phyloP scores from a whole-genome alignment of 176 grass and related monocot genomes.

The Areca catechu region DNA sequence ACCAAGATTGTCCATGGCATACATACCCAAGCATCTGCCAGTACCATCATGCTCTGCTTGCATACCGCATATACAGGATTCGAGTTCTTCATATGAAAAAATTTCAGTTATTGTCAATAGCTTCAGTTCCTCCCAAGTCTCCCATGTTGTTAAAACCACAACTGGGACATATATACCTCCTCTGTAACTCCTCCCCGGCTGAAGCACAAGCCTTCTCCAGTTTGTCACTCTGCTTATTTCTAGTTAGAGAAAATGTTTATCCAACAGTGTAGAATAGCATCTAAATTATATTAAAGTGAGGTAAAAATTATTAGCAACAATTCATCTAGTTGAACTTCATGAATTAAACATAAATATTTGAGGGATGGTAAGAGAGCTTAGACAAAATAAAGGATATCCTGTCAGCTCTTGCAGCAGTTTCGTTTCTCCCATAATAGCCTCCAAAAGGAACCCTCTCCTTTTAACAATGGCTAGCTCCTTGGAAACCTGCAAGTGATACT shows the following conservation, averaged over 20 bases:
- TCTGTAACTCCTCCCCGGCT: slow-evolving; percentile 53
- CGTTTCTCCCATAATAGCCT: slow-evolving; percentile 50
- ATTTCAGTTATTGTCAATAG: too few species aligned
- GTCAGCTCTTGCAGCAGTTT: slow-evolving; percentile 50
- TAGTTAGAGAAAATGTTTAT: slow-evolving; percentile 42
- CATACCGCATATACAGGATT: too few species aligned
- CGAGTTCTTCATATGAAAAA: too few species aligned
- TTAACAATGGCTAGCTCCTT: slow-evolving; percentile 41
- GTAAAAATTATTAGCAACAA: too few species aligned
- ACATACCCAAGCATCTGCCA: too few species aligned
- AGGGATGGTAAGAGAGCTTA: background rate
- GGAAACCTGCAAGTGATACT: slow-evolving; percentile 29
- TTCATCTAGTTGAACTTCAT: too few species aligned
- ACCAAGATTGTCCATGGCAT: too few species aligned
- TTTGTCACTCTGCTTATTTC: slow-evolving; percentile 44
- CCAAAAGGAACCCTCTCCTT: slow-evolving; percentile 52
- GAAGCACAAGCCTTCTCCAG: slow-evolving; percentile 44
- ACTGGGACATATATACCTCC: slow-evolving; percentile 28
- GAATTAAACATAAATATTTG: too few species aligned
- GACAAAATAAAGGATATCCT: slow-evolving; percentile 50
- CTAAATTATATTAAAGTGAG: background rate
- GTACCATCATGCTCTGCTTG: too few species aligned
- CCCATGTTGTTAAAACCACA: slow-evolving; percentile 70
- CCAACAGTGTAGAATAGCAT: background rate
- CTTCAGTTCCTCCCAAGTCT: slow-evolving; percentile 17